Evolutionary conservation across 1,284 basidiomycete species (phyloP), one percentile per base, ranked within the genome.

Genomic region (Apiotrichum brassicae): DNA sequence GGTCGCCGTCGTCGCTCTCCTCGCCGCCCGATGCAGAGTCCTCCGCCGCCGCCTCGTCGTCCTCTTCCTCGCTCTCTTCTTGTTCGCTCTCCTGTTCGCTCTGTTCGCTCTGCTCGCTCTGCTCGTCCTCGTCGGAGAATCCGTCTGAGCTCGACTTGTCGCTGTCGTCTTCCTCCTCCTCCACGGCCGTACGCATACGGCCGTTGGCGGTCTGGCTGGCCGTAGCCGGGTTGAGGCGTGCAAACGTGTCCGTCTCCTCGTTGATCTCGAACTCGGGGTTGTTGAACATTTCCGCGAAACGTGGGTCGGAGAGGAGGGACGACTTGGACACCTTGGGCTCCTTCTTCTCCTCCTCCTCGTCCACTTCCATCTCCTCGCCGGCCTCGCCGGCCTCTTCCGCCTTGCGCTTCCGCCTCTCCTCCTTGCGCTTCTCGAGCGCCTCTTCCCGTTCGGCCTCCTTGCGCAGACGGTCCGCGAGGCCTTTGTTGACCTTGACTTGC

Each of bases 211-310:
- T 34, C 61, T 57, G 68, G 58, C 69, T 70, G 38, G 81, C 82
- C 28, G 79, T 76, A 8, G 88, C 92, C 4, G 95, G 94, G 69
- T 98, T 94, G 69, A 97, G 81, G 60, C 97, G 75, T 20, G 85
- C 85, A 66, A 80, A 99, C 74, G 97, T 95, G 65, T 87, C 79
- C 57, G 78, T 87, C 36, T 75, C 79, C 74, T 92, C 85, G 71
- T 98, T 93, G 59, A 99, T 87, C 66, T 88, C 80, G 72, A 89
- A 99, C 53, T 88, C 88, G n/a, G 90, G 86, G 65, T 97, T 85
- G 70, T 88, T 84, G 75, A 95, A 99, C 41, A 99, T 78, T 47
- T 85, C 86, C 49, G 84, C 78, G 81, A 98, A 98, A 56, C 95
- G 86, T 48, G 85, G 81, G 73, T 98, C 95, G 42, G 76, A 82